These are phyloP conservation scores for Salix dunnii DNA, from an alignment of 345 rosid species.

Conservation along the genomic window DNA sequence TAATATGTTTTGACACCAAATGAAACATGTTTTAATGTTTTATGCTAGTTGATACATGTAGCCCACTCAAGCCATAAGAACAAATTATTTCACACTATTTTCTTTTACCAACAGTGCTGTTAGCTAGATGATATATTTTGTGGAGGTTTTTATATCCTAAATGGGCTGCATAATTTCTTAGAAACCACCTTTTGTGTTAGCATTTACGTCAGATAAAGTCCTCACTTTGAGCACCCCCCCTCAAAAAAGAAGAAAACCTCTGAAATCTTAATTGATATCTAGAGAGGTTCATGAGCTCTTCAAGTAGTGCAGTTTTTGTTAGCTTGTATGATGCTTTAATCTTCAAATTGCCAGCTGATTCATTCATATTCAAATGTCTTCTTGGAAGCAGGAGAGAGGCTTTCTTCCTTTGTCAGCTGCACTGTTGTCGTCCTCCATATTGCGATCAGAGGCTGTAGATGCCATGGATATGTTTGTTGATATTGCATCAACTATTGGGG, in stretches of 20 bases:
- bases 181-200: background rate
- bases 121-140: background rate
- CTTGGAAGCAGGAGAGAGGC: conserved; percentile 79
- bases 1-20: background rate
- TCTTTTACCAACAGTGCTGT: background rate
- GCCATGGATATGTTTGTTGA: conserved; percentile 46
- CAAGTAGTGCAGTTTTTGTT: background rate
- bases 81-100: no score
- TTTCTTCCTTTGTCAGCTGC: conserved; percentile 96
- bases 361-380: conserved; percentile 28
- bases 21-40: background rate
- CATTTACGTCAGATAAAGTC: background rate
- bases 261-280: background rate
- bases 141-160: background rate
- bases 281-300: background rate
- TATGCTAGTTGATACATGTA: background rate
- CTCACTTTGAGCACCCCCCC: background rate
- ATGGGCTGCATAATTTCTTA: background rate
- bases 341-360: background rate
- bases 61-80: background rate
- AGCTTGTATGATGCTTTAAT: background rate
- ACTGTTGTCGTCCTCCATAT: conserved; percentile 60
- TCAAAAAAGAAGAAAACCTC: background rate
- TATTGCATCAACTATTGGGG: conserved; percentile 65
- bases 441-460: conserved; percentile 62